Evolutionary conservation across 768 basidiomycete genomes (phyloP).

Genomic region (Boletus eberwhitei): DNA sequence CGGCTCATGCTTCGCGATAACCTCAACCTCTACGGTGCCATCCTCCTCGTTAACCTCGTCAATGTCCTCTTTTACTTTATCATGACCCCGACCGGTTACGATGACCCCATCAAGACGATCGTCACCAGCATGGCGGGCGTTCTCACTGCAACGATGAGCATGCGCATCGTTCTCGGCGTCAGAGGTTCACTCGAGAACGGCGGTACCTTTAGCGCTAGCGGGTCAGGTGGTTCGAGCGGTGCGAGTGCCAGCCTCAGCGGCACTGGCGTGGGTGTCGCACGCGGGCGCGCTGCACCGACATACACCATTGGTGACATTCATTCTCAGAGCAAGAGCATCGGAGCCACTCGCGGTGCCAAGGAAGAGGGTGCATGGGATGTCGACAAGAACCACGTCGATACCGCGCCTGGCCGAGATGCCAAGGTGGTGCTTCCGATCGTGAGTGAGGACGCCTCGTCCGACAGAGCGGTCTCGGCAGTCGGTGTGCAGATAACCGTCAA

Average conservation of each 20-base stretch:
- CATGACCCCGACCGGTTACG: constrained; percentile 56
- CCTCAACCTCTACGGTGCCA: constrained; percentile 79
- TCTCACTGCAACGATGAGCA: constrained; percentile 82
- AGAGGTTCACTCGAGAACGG: constrained; percentile 72
- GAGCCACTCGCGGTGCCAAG: constrained; percentile 37
- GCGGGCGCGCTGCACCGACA: constrained; percentile 27
- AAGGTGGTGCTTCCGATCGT: constrained; percentile 37
- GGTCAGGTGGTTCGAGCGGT: constrained; percentile 43
- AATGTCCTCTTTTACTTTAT: constrained; percentile 90
- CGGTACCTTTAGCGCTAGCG: constrained; percentile 64
- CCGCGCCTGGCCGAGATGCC: constrained; percentile 32
- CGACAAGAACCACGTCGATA: constrained; percentile 41
- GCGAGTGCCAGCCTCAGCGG: constrained; percentile 40
- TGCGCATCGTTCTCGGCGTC: constrained; percentile 81
- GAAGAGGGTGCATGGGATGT: constrained; percentile 40
- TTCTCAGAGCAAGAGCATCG: constrained; percentile 46
- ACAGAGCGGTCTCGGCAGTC: constrained; percentile 19
- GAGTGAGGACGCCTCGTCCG: constrained; percentile 24
- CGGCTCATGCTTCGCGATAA: constrained; percentile 90
- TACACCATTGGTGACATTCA: constrained; percentile 51
- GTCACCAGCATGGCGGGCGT: constrained; percentile 85
- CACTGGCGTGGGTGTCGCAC: constrained; percentile 18
- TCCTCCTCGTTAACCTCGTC: constrained; percentile 76
- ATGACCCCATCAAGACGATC: constrained; percentile 77
- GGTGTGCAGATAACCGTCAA: constrained; percentile 64